Conservation (phyloP, 192 early-diverging fungal species). For the Linnemannia elongata region DNA sequence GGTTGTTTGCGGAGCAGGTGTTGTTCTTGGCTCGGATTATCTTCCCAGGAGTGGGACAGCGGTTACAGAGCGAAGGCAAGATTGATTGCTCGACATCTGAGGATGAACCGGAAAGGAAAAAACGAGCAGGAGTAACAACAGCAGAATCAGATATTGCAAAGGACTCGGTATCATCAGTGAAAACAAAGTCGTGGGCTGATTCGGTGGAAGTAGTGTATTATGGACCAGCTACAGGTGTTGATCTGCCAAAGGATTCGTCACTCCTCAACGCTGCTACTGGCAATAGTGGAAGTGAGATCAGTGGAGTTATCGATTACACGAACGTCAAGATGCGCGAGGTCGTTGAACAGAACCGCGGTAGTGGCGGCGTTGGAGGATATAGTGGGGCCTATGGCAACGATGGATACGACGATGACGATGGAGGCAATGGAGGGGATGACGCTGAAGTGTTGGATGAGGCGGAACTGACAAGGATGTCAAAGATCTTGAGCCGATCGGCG, state of each 20-base stretch:
- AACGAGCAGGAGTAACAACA: background rate
- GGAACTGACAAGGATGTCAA: conserved; percentile 28
- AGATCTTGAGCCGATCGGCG: conserved; percentile 32
- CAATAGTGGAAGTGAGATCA: background rate
- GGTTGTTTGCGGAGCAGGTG: conserved; percentile 38
- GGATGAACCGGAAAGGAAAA: background rate
- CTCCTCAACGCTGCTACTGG: background rate
- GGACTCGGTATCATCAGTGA: background rate
- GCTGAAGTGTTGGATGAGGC: conserved; percentile 11
- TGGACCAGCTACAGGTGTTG: conserved; percentile 17
- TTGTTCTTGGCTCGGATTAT: conserved; percentile 19
- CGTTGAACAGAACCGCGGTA: conserved; percentile 38
- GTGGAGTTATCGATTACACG: conserved; percentile 21
- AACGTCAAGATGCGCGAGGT: conserved; percentile 30
- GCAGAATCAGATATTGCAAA: background rate
- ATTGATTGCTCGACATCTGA: too few relatives aligned
- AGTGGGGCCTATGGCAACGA: conserved; percentile 5
- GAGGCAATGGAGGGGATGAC: background rate
- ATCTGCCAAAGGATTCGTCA: conserved; percentile 1
- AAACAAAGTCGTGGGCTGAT: conserved; percentile 17
- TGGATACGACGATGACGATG: conserved; percentile 11
- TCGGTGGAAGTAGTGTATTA: conserved; percentile 24
- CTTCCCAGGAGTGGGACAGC: background rate
- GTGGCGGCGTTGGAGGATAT: background rate
- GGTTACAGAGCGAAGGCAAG: background rate